Base-by-base conservation (phyloP, 306 rosid species). In the Sphenostylis stenocarpa region DNA sequence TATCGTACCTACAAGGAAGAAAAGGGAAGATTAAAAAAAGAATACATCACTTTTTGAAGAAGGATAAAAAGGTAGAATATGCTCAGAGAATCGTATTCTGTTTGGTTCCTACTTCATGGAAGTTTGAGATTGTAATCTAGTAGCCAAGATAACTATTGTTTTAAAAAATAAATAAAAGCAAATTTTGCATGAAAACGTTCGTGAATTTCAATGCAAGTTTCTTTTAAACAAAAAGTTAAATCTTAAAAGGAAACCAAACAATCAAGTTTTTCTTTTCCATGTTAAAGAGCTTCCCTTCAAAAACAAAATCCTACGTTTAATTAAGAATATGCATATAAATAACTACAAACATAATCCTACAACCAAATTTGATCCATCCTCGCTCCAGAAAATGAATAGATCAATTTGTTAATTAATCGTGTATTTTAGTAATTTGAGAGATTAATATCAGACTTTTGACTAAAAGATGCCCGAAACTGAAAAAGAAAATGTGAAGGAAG, bases 101-200 rank as follows among this genome's bases (percentile, higher is more conserved):
- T 82, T 78, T 84, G 75, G 71, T 77, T 77, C 75, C 76, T 71
- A 76, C 78, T 74, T 77, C 83, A 80, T 85, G 84, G 87, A 75
- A 84, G 82, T 69, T 66, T 71, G 84, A 77, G 83, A 85, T 73
- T 83, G 67, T 57, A 39, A 75, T 69, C 70, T 79, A 74, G 80
- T 36, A 74, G 38, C 70, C 74, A 75, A 65, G 67, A 75, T 74
- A 49, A 60, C 21, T 43, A 26, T 56, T 34, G 28, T 56, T 70
- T 52, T 56, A 57, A 34, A 72, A 17, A 43, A 15, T 66, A 16
- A 4, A 55, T 13, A 52, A 67, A 45, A 74, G 44, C 21, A 31
- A 43, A 56, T 51, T 70, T 72, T 83, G 83, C 81, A 82, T 84
- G 79, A 55, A 78, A 63, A n/a, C 24, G 16, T 17, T 36, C 73